Percentiles rank a stretch among this genome's conserved stretches.
phyloP scores from a whole-genome alignment of 108 stramenopile species.

The Skeletonema menzelii region DNA sequence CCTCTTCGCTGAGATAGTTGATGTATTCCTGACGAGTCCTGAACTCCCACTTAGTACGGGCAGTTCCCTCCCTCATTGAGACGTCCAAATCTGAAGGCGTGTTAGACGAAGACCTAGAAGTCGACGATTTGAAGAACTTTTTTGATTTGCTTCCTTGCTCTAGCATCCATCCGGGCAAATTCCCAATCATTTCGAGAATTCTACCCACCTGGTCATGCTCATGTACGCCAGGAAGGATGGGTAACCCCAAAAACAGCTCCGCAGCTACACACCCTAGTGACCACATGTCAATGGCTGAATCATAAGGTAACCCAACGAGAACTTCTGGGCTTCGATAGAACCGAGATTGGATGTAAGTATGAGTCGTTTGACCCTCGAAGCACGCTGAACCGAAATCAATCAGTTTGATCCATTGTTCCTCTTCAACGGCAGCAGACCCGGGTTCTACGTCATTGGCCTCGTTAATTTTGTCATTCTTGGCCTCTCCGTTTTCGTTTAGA shows the following conservation, averaged over 20 bases:
- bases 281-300: slow-evolving; percentile 98
- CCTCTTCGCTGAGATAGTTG: slow-evolving; percentile 61
- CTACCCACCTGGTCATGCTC: slow-evolving; percentile 96
- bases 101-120: slow-evolving; percentile 16
- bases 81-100: neutral
- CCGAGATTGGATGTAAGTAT: slow-evolving; percentile 97
- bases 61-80: neutral
- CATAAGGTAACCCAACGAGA: slow-evolving; percentile 89
- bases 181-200: slow-evolving; percentile 93
- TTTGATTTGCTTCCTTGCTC: slow-evolving; percentile 74
- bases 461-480: neutral
- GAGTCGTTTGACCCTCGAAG: slow-evolving; percentile 84
- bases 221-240: slow-evolving; percentile 94
- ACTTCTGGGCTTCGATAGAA: slow-evolving; percentile 99
- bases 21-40: slow-evolving; percentile 76
- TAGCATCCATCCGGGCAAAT: slow-evolving; percentile 88
- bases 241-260: slow-evolving; percentile 94
- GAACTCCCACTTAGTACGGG: slow-evolving; percentile 59
- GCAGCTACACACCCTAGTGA: slow-evolving; percentile 94
- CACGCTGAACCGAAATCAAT: slow-evolving; percentile 99
- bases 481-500: neutral
- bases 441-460: neutral
- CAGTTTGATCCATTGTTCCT: slow-evolving; percentile 74
- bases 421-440: neutral
- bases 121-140: slow-evolving; percentile 58